phyloP scores from a whole-genome alignment of 2,329 filamentous ascomycete species.

The Apiospora aurea region DNA sequence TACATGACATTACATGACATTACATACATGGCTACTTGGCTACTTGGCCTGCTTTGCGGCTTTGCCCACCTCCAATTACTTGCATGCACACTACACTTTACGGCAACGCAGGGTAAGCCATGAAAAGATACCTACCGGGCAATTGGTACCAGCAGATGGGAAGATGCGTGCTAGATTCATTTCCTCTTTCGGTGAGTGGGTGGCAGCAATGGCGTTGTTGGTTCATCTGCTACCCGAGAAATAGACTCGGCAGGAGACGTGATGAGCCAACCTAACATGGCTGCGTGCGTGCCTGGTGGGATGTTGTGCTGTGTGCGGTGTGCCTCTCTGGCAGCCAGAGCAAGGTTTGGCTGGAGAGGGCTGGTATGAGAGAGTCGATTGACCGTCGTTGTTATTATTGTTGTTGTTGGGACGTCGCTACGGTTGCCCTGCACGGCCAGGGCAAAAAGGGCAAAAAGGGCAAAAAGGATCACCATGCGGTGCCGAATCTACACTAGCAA shows the following conservation, averaged over 20 bases:
- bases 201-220: conserved; percentile 21
- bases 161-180: conserved; percentile 6
- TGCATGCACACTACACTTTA: background rate
- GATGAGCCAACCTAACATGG: background rate
- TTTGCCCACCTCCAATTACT: too few relatives aligned
- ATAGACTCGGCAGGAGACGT: conserved; percentile 23
- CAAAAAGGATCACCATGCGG: conserved; percentile 15
- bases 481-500: conserved; percentile 18
- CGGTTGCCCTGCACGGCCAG: conserved; percentile 17
- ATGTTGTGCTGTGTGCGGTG: background rate
- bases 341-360: conserved; percentile 4
- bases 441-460: background rate
- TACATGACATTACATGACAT: background rate
- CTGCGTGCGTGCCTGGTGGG: background rate
- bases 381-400: background rate
- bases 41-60: background rate
- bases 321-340: background rate
- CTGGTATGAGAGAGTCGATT: background rate
- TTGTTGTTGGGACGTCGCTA: conserved; percentile 20
- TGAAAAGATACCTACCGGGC: conserved; percentile 10
- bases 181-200: conserved; percentile 9
- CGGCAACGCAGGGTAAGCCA: background rate
- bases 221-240: conserved; percentile 25
- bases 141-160: background rate
- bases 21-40: too few relatives aligned